These are phyloP conservation scores for Uronychia setigera DNA, from an alignment of 73 alveolate genomes.

Conservation along the genomic window DNA sequence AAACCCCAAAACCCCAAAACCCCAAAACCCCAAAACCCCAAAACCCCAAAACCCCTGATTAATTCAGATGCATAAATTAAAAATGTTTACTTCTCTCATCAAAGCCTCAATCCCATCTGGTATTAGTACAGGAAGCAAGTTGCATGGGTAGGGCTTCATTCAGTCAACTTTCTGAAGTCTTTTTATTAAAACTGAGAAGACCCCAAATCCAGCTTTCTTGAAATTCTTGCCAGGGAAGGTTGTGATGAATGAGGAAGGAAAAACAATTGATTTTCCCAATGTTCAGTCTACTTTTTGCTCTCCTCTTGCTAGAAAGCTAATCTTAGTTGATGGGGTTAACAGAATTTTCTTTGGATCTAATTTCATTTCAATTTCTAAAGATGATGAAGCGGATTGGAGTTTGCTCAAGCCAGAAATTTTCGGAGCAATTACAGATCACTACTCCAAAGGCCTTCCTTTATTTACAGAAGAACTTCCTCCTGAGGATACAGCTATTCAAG, in stretches of 20 bases:
- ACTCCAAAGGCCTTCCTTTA: slow-evolving; percentile 64
- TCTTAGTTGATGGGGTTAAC: slow-evolving; percentile 76
- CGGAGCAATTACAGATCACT: slow-evolving; percentile 73
- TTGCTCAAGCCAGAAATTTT: slow-evolving; percentile 77
- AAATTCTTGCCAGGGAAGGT: slow-evolving; percentile 88
- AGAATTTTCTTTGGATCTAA: slow-evolving; percentile 83
- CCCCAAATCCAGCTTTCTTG: slow-evolving; percentile 85
- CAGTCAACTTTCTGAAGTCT: no score
- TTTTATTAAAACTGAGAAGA: slow-evolving; percentile 75
- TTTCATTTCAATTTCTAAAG: slow-evolving; percentile 77
- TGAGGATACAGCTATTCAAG: slow-evolving; percentile 72
- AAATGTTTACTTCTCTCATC: no score
- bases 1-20: no score
- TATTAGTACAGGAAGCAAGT: no score
- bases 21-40: no score
- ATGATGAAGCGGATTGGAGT: slow-evolving; percentile 80
- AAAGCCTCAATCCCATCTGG: no score
- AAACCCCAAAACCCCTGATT: no score
- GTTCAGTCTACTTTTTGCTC: slow-evolving; percentile 67
- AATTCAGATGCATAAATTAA: no score
- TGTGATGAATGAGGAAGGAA: slow-evolving; percentile 58
- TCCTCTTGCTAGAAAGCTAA: slow-evolving; percentile 79
- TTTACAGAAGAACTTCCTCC: slow-evolving; percentile 66
- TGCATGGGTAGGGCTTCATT: no score
- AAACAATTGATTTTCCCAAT: slow-evolving; percentile 76